A percentile compares a stretch with the other conserved stretches of the same genome.
Conservation (phyloP, 2,329 filamentous ascomycete species). For the Hypoxylon sp. region DNA sequence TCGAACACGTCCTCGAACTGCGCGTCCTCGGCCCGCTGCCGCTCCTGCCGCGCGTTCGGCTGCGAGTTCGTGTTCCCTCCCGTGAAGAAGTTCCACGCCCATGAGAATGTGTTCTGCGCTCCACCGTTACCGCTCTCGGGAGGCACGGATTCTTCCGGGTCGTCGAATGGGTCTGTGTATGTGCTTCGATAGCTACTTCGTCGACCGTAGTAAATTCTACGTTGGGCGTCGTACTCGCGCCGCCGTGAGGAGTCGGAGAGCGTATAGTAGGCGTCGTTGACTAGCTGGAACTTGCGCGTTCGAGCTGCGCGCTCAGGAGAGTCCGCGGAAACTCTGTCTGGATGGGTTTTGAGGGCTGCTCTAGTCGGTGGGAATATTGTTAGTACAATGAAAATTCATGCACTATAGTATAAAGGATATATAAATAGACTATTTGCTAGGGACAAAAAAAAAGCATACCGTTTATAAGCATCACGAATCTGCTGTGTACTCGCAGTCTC, state of each 20-base stretch:
- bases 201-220: slow-evolving; percentile 69
- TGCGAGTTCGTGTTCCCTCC: slow-evolving; percentile 45
- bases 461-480: slow-evolving; percentile 95
- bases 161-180: slow-evolving; percentile 63
- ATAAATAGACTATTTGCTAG: not conserved
- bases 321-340: slow-evolving; percentile 87
- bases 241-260: slow-evolving; percentile 84
- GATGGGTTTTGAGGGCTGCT: slow-evolving; percentile 91
- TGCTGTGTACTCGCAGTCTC: slow-evolving; percentile 84
- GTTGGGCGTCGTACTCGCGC: slow-evolving; percentile 86
- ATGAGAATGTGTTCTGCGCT: slow-evolving; percentile 72
- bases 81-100: slow-evolving; percentile 79
- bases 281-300: slow-evolving; percentile 90
- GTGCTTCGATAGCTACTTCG: slow-evolving; percentile 35
- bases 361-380: slow-evolving; percentile 60
- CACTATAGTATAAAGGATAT: not conserved
- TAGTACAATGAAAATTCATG: slow-evolving; percentile 29
- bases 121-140: slow-evolving; percentile 60
- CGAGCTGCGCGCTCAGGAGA: slow-evolving; percentile 86
- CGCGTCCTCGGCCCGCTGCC: slow-evolving; percentile 74
- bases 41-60: slow-evolving; percentile 60
- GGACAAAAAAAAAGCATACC: slow-evolving; percentile 62
- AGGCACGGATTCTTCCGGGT: slow-evolving; percentile 56
- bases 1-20: slow-evolving; percentile 93
- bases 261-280: slow-evolving; percentile 94